Evolutionary conservation across 2,329 filamentous ascomycete genomes (phyloP).

Genomic region (Colletotrichum viniferum): DNA sequence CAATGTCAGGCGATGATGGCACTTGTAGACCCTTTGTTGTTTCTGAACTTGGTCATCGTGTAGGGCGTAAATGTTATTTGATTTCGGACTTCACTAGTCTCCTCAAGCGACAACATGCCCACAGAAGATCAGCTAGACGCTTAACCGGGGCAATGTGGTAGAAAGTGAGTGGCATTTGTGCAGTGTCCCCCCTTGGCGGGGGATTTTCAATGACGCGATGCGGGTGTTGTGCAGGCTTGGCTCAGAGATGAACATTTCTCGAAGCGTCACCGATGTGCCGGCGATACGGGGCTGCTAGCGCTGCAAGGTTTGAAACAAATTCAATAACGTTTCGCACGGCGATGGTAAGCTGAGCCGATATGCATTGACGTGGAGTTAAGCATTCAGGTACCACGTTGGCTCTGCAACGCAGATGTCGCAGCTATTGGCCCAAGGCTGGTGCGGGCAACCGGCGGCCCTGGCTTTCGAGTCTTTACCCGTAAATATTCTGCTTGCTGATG

Average conservation of each 20-base stretch:
- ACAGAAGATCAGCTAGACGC: not conserved
- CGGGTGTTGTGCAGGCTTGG: not conserved
- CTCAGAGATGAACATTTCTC: slow-evolving; percentile 6
- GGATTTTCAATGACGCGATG: not conserved
- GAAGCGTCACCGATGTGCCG: not conserved
- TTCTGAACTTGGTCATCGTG: not conserved
- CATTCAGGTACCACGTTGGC: not conserved
- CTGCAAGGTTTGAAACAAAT: slow-evolving; percentile 10
- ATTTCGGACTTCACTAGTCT: not conserved
- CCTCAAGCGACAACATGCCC: not conserved
- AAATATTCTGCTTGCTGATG: not conserved
- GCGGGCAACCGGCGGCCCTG: not conserved
- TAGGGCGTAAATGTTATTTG: not conserved
- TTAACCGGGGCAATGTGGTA: not conserved
- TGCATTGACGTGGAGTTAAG: slow-evolving; percentile 9
- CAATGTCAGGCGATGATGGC: not conserved
- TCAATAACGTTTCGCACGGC: slow-evolving; percentile 5
- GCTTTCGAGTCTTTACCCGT: not conserved
- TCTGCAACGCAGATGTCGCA: not conserved
- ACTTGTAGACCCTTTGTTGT: not conserved
- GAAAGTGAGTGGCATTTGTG: not conserved
- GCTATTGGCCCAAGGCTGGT: not conserved
- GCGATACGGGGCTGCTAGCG: not conserved
- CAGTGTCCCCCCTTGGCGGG: not conserved
- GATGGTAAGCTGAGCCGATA: not conserved